These are phyloP conservation scores for Prunella vulgaris DNA, from an alignment of 257 asterid genomes.

Conservation along the genomic window DNA sequence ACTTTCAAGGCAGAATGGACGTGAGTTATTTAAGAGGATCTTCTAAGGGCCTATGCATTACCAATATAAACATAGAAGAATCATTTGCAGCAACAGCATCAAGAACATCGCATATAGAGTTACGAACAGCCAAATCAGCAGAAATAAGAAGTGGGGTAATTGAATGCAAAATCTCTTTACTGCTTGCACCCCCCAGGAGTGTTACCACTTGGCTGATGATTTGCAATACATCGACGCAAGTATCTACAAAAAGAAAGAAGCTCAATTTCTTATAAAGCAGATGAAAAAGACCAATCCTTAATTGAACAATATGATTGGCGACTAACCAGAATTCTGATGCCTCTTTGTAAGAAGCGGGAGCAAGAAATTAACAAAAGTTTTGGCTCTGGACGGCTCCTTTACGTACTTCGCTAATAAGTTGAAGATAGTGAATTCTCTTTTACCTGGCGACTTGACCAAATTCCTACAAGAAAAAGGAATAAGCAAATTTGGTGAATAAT, in stretches of 20 bases:
- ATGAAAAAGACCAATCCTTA: neutral
- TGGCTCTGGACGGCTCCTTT: slow-evolving; percentile 59
- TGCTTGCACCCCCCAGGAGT: slow-evolving; percentile 46
- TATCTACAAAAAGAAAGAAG: slow-evolving; percentile 45
- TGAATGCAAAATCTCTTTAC: slow-evolving; percentile 49
- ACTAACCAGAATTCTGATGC: slow-evolving; percentile 58
- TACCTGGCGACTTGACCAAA: slow-evolving; percentile 50
- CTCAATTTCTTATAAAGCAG: slow-evolving; percentile 2
- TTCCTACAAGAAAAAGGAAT: slow-evolving; percentile 37
- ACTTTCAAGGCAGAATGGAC: neutral
- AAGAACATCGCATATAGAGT: slow-evolving; percentile 72
- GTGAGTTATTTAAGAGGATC: neutral
- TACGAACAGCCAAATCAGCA: slow-evolving; percentile 52
- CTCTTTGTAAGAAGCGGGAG: slow-evolving; percentile 66
- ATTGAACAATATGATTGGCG: slow-evolving; percentile 12
- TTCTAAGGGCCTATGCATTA: slow-evolving; percentile 27
- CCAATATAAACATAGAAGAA: slow-evolving; percentile 57
- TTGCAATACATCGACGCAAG: slow-evolving; percentile 45
- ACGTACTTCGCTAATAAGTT: slow-evolving; percentile 59
- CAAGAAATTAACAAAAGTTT: slow-evolving; percentile 65
- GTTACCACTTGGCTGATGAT: slow-evolving; percentile 49
- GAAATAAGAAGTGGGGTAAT: slow-evolving; percentile 67
- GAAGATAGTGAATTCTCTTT: slow-evolving; percentile 62
- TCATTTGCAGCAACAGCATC: slow-evolving; percentile 66
- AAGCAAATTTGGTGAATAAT: slow-evolving; percentile 1